A percentile compares a stretch with the other conserved stretches of the same genome.
Evolutionary conservation across 2,329 filamentous ascomycete genomes (phyloP).

Genomic region (Atkinsonella texensis): DNA sequence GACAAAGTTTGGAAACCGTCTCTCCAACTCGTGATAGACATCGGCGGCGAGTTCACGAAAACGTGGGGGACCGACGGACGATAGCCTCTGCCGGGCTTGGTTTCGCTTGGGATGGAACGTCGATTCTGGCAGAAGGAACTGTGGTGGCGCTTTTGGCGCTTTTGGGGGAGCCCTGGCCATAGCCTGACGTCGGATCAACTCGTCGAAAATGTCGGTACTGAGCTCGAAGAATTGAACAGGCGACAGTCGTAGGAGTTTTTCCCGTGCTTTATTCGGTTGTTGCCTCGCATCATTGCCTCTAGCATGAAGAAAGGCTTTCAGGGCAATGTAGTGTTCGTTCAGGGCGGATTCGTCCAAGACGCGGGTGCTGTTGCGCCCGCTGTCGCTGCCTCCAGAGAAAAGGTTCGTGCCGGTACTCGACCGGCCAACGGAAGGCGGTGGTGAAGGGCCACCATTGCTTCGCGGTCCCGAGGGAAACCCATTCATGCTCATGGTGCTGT

Average conservation of each 20-base stretch:
- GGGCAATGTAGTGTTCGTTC: slow-evolving; percentile 67
- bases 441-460: slow-evolving; percentile 58
- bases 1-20: slow-evolving; percentile 74
- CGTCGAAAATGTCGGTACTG: slow-evolving; percentile 95
- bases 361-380: slow-evolving; percentile 43
- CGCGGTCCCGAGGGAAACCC: slow-evolving; percentile 44
- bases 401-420: slow-evolving; percentile 70
- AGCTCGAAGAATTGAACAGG: slow-evolving; percentile 92
- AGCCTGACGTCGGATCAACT: slow-evolving; percentile 76
- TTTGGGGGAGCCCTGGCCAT: slow-evolving; percentile 41
- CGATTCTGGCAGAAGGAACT: slow-evolving; percentile 70
- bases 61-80: slow-evolving; percentile 71
- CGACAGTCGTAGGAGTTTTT: slow-evolving; percentile 85
- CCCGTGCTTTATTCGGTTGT: slow-evolving; percentile 77
- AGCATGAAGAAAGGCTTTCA: slow-evolving; percentile 66
- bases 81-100: slow-evolving; percentile 90
- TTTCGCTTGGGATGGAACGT: slow-evolving; percentile 95
- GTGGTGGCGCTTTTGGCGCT: slow-evolving; percentile 44
- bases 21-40: slow-evolving; percentile 89
- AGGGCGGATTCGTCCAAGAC: slow-evolving; percentile 55
- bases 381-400: slow-evolving; percentile 56
- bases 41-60: slow-evolving; percentile 91
- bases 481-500: slow-evolving; percentile 46
- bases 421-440: slow-evolving; percentile 75
- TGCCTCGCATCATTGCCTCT: slow-evolving; percentile 64